phyloP scores from a whole-genome alignment of 2,329 filamentous ascomycete species.

The Trichoderma asperellum region DNA sequence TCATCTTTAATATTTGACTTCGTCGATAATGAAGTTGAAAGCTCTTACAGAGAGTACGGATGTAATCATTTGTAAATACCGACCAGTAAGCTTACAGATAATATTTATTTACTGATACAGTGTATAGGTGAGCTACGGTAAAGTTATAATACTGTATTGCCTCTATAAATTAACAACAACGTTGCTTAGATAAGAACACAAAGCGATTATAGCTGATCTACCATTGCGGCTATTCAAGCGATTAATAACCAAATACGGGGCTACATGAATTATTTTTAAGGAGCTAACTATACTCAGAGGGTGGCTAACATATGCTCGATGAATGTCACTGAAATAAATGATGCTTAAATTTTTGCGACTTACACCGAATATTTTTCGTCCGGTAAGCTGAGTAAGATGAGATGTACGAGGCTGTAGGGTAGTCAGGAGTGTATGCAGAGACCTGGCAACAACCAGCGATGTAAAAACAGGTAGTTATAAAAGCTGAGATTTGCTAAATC shows the following conservation, averaged over 20 bases:
- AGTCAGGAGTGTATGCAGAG: background rate
- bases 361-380: background rate
- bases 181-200: background rate
- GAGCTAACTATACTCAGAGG: background rate
- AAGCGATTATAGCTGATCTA: background rate
- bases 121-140: background rate
- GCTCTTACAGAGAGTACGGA: background rate
- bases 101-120: background rate
- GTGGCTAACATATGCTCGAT: background rate
- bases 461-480: too few relatives aligned
- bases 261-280: background rate
- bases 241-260: background rate
- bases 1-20: background rate
- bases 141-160: background rate
- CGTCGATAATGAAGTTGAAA: background rate
- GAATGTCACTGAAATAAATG: background rate
- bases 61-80: background rate
- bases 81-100: background rate
- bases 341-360: background rate
- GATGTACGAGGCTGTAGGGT: background rate
- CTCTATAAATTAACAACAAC: background rate
- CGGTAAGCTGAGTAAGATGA: conserved; percentile 21
- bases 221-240: background rate
- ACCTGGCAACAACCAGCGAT: too few relatives aligned
- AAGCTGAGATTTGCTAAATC: background rate